Base-by-base conservation (phyloP, 169 alveolate species). In the Cryptosporidium canis region DNA sequence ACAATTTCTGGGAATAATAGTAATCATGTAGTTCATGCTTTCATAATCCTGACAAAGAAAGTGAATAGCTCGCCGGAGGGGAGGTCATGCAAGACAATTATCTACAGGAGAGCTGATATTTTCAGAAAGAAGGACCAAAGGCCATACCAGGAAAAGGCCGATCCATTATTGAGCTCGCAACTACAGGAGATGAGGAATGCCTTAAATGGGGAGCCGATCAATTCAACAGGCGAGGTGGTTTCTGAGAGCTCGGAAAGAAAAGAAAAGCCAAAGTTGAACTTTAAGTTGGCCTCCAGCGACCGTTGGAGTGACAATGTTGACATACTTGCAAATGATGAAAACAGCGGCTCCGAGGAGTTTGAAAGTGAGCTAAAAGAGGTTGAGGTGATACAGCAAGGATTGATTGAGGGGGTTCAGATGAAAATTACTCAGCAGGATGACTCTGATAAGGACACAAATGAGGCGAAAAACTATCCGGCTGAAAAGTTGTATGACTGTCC, bases 11-110 rank as follows among this genome's bases (percentile, higher is more conserved):
- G 66, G 1, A 61, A 61, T 27, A 29, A 56, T 33, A 77, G 55
- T 33, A 61, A 77, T 61, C 70, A 77, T n/a, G 64, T 77, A 37
- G 41, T 58, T 61, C 63, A 77, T 21, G 87, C 72, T 43, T 77
- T 77, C 66, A 58, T 77, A 14, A 77, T 77, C 29, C 6, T 77
- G 58, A 35, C 72, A 21, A 77, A 61, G 27, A 77, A 77, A 21
- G 47, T 77, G 12, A 77, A 77, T 37, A 61, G 72, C n/a, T 53
- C 72, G 24, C 87, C 87, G 18, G 72, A 77, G 41, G 84, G 84
- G 21, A 77, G 39, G 29, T 77, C 87, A 16, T 77, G 87, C 12
- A 77, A 61, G 16, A 66, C 77, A 6, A 58, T 77, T 58, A 41
- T 77, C 2, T 77, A 77, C 29, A 77, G 64, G 58, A 77, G 87